Percentiles rank a stretch among this genome's conserved stretches.
These are phyloP conservation scores for Asclepias syriaca DNA, from an alignment of 257 asterid genomes.

Conservation along the genomic window DNA sequence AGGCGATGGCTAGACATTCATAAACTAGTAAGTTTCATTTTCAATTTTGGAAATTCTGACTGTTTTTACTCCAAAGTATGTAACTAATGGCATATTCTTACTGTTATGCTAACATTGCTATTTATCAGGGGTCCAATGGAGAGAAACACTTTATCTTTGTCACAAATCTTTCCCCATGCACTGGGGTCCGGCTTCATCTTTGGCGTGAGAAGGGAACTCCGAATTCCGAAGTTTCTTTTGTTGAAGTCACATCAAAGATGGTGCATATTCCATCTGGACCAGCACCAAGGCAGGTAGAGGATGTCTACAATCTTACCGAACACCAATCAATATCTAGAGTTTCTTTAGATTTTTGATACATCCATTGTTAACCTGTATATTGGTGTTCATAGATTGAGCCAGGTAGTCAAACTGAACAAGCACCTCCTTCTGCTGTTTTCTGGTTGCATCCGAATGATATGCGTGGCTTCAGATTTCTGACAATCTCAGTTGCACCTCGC, in stretches of 20 bases:
- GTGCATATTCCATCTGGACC: constrained; percentile 95
- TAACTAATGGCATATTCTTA: not conserved
- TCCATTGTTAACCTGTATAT: constrained; percentile 14
- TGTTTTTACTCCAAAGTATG: constrained; percentile 4
- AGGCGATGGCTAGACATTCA: constrained; percentile 96
- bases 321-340: constrained; percentile 1
- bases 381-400: constrained; percentile 73
- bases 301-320: constrained; percentile 11
- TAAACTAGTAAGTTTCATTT: constrained; percentile 65
- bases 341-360: not conserved
- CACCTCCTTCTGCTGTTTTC: constrained; percentile 91
- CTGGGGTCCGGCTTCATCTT: constrained; percentile 89
- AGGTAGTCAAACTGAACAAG: constrained; percentile 97
- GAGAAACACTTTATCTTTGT: constrained; percentile 77
- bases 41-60: constrained; percentile 13
- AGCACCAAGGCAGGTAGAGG: constrained; percentile 94
- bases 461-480: constrained; percentile 80
- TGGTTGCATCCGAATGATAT: constrained; percentile 85
- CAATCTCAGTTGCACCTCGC: constrained; percentile 95
- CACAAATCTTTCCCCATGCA: constrained; percentile 94
- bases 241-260: constrained; percentile 90
- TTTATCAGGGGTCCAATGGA: constrained; percentile 58
- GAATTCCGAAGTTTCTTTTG: constrained; percentile 37
- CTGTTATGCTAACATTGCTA: not conserved
- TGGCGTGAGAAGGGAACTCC: constrained; percentile 74